Percentiles rank a stretch among this genome's conserved stretches.
Evolutionary conservation across 208 protist species (phyloP).

Genomic region (Leishmania gerbilli): DNA sequence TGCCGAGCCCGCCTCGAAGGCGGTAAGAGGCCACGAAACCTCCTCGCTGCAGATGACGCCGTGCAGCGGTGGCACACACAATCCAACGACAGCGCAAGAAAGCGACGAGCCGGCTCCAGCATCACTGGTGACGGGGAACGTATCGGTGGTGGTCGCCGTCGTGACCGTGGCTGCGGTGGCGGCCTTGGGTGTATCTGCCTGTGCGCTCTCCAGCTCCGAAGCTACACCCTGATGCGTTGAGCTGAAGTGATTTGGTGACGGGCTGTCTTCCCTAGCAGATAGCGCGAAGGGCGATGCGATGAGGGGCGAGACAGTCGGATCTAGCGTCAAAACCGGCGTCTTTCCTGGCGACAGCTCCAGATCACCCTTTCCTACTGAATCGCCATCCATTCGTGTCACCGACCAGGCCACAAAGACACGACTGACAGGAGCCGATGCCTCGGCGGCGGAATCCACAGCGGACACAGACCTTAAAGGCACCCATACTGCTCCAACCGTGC

Average conservation of each 20-base stretch:
- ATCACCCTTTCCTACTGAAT: neutral
- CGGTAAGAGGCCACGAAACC: neutral
- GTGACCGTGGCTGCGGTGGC: neutral
- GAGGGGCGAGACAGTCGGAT: neutral
- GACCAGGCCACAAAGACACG: slow-evolving; percentile 30
- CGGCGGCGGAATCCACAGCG: neutral
- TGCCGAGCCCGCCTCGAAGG: neutral
- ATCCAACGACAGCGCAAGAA: neutral
- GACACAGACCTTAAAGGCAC: slow-evolving; percentile 6
- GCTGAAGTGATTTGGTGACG: neutral
- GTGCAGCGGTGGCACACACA: neutral
- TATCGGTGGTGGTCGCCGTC: neutral
- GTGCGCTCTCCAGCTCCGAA: neutral
- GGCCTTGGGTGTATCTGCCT: neutral
- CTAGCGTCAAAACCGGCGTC: neutral
- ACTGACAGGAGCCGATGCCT: neutral
- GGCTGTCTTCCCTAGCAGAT: neutral
- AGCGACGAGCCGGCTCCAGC: too few relatives aligned
- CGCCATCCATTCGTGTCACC: slow-evolving; percentile 21
- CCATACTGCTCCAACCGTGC: slow-evolving; percentile 26
- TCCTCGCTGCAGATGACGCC: neutral
- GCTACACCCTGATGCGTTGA: neutral
- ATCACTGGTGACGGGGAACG: neutral
- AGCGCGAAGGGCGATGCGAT: neutral
- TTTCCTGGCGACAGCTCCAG: slow-evolving; percentile 7